Conservation (phyloP, 495 filamentous ascomycete genomes). For the Talaromyces liani region DNA sequence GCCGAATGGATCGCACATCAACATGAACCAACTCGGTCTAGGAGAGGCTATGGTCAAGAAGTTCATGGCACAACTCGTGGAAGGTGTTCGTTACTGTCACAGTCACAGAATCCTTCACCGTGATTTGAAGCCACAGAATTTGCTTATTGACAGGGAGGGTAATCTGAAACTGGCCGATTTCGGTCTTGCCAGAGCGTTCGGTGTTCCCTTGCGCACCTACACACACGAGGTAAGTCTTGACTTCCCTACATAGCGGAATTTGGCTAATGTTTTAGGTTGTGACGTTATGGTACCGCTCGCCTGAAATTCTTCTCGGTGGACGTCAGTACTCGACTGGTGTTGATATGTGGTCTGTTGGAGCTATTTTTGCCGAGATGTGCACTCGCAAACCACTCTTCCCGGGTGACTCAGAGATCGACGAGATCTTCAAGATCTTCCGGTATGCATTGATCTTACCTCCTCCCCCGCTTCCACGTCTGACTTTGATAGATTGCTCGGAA, state of each 20-base stretch:
- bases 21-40: constrained; percentile 64
- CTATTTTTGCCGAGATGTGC: constrained; percentile 99
- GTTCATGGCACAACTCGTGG: constrained; percentile 91
- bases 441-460: constrained; percentile 21
- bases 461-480: not conserved
- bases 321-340: constrained; percentile 97
- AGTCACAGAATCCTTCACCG: constrained; percentile 90
- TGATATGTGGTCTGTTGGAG: constrained; percentile 98
- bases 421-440: constrained; percentile 99
- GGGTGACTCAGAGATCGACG: constrained; percentile 97
- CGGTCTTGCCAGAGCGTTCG: constrained; percentile 90
- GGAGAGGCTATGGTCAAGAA: constrained; percentile 91
- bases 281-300: constrained; percentile 96
- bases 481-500: constrained; percentile 68
- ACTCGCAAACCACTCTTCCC: constrained; percentile 96
- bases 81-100: constrained; percentile 92
- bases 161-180: constrained; percentile 98
- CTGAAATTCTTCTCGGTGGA: constrained; percentile 93
- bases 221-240: constrained; percentile 69
- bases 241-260: not conserved
- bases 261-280: constrained; percentile 55
- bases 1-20: constrained; percentile 66
- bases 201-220: constrained; percentile 91
- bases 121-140: constrained; percentile 96
- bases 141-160: constrained; percentile 89